Base-by-base conservation (phyloP, 495 filamentous ascomycete species). In the Xylaria intraflava region DNA sequence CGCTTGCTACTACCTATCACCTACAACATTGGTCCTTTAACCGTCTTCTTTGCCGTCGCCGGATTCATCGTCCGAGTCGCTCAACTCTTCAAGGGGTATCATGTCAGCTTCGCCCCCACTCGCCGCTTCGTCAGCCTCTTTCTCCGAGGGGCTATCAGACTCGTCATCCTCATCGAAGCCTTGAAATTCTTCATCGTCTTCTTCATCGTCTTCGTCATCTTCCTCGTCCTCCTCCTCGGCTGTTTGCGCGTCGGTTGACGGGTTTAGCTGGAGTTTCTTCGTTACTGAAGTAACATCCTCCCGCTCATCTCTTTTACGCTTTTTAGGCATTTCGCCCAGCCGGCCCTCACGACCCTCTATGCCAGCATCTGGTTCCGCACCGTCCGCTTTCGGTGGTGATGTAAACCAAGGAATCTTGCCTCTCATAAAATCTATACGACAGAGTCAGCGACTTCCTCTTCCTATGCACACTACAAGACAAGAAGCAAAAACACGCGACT, bases 401-500 rank as follows among this genome's bases (percentile, higher is more conserved):
- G 88, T 92, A 65, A 88, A 98, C 93, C 93, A 98, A 6, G 93
- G 93, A 17, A 95, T 83, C 69, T 95, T 96, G 29, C 93, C 93
- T 45, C 93, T 72, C 55, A 97, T 80, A 61, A 97, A 97, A 60
- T 98, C 93, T 65, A 11, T 23, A 38, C 20, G 2, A n/a, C 20
- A 29, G 6, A 45, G 12, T 53, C 31, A 53, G 50, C 10, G 39
- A 53, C 11, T 60, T 6, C 35, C n/a, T 14, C 27, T 4, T 29
- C 27, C 4, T 29, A 95, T 73, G 0, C 24, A 23, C 48, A 22
- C 58, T 27, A 33, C 20, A 11, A 10, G 22, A 26, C 19, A 10
- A 9, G 16, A 11, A 30, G 36, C n/a, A 2, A 40, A 29, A n/a
- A 10, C 6, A 11, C 4, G 24, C 23, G 31, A 19, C 41, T 38